Conservation (phyloP, 331 rosid genomes). For the Arachis monticola region DNA sequence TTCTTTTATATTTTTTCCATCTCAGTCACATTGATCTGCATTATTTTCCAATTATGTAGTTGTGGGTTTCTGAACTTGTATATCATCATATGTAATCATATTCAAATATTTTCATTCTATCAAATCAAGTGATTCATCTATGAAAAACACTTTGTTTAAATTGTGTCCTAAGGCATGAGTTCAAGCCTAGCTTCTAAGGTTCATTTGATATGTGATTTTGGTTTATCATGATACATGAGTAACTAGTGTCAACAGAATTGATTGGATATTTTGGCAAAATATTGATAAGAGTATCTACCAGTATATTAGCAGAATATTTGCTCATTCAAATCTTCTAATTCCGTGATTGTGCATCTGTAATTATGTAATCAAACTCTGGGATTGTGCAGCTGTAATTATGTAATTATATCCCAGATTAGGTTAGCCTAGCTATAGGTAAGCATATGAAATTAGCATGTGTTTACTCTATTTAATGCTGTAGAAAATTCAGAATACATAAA, state of each 20-base stretch:
- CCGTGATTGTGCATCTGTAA: too few species aligned
- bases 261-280: too few species aligned
- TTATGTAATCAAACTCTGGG: too few species aligned
- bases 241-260: background rate
- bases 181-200: conserved; percentile 15
- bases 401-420: too few species aligned
- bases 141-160: conserved; percentile 25
- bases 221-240: background rate
- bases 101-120: background rate
- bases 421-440: too few species aligned
- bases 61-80: background rate
- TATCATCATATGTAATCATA: background rate
- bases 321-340: too few species aligned
- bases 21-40: background rate
- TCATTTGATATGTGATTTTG: conserved; percentile 6
- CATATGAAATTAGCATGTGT: too few species aligned
- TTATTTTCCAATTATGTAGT: conserved; percentile 8
- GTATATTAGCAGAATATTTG: too few species aligned
- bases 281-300: too few species aligned
- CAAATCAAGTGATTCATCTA: background rate
- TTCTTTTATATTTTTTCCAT: conserved; percentile 1
- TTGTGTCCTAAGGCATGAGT: conserved; percentile 5
- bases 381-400: too few species aligned
- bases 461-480: background rate
- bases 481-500: background rate